Base-by-base conservation (phyloP, 805 yeast genomes). In the Zygosaccharomyces gambellarensis region DNA sequence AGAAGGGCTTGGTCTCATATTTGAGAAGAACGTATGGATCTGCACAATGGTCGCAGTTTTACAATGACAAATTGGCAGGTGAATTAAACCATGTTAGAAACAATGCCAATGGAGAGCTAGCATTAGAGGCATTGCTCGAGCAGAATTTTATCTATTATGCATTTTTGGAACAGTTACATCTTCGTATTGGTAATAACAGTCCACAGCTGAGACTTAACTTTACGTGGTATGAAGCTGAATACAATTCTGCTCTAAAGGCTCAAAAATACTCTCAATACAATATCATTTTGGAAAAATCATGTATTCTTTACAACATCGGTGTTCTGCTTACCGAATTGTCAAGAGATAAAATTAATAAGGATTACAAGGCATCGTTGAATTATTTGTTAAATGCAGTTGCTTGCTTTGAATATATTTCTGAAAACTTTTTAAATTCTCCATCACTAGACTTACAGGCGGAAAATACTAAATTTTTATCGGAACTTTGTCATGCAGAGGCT, bases 401-500 rank as follows among this genome's bases (percentile, higher is more conserved):
- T 1, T 76, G 89, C 28, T 85, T 78, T 60, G 76, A 78, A 51
- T 87, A 79, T 56, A 72, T 90, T 23, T 76, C 83, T 39, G 92
- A 86, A 56, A 87, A 85, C 66, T 92, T 92, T 67, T 70, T 90
- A 42, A 94, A 90, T 67, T 92, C 97, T 0, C 97, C 98, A 0
- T 80, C 90, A 3, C 71, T 76, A 4, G 99, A 92, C 66, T 70
- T 90, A 44, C 73, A 77, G 51, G 85, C 85, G 30, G 80, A 83
- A 21, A 81, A 88, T 0, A 79, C 87, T 8, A 74, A 75, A 38
- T 83, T 87, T 31, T 73, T 92, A 45, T 64, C 75, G 12, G 77
- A 76, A 54, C 65, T 90, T 47, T 81, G 85, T 80, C 71, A 89
- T 48, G 94, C 95, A 0, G 96, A 92, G 65, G 88, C 94, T 2